Conservation (phyloP, 1,284 basidiomycete genomes). For the Cutaneotrichosporon cavernicola region DNA sequence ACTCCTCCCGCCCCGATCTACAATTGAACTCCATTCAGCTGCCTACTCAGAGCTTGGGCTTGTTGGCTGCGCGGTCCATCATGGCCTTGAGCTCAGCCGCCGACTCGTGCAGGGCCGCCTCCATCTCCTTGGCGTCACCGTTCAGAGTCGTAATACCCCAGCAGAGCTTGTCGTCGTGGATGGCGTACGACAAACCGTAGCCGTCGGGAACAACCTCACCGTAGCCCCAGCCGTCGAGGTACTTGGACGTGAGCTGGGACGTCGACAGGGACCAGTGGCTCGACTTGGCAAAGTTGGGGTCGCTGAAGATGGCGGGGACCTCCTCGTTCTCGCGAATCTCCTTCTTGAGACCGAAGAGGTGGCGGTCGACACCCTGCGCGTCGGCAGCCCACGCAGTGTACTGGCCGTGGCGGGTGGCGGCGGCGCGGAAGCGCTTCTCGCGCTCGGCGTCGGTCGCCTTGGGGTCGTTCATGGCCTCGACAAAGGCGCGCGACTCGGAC, state of each 20-base stretch:
- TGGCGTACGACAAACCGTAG: constrained; percentile 89
- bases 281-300: constrained; percentile 69
- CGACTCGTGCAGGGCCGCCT: constrained; percentile 72
- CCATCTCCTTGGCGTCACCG: constrained; percentile 62
- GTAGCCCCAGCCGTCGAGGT: constrained; percentile 94
- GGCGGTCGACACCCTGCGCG: constrained; percentile 91
- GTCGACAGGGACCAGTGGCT: constrained; percentile 92
- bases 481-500: constrained; percentile 80
- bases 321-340: constrained; percentile 72
- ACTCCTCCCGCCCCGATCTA: constrained; percentile 7
- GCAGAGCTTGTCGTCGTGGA: constrained; percentile 80
- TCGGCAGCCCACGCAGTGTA: constrained; percentile 90
- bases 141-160: constrained; percentile 90
- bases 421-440: constrained; percentile 70
- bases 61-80: constrained; percentile 65
- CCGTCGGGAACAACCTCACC: constrained; percentile 93
- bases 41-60: constrained; percentile 31
- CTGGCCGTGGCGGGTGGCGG: constrained; percentile 76
- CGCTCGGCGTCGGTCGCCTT: constrained; percentile 62
- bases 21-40: no score
- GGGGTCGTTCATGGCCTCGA: constrained; percentile 78
- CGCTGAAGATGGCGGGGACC: constrained; percentile 74
- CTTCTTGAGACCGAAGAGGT: constrained; percentile 90
- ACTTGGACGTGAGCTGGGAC: constrained; percentile 77
- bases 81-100: constrained; percentile 71